Evolutionary conservation across 2,329 filamentous ascomycete species (phyloP), one percentile per base, ranked within the genome.

Genomic region (Sclerotinia glacialis): DNA sequence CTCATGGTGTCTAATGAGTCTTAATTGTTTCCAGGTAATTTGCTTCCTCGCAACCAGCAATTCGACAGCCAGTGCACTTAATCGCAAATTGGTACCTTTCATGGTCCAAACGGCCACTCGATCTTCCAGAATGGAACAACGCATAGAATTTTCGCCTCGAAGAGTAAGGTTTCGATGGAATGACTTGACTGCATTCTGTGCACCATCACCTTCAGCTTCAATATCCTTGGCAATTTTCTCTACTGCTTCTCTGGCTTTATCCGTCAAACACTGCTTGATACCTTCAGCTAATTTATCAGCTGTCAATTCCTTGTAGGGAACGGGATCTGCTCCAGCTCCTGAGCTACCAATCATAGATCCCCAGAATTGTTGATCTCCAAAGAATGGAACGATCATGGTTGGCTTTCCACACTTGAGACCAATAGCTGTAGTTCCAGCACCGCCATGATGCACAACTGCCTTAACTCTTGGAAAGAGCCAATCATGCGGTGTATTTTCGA

Each of bases 331-430:
- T 0, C 90, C 90, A 0, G 88, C 89, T 34, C 84, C 83, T 1
- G 86, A 82, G 44, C 82, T 84, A 5, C 81, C 82, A 0, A 92
- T 82, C 85, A 90, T 90, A 23, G 82, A 80, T 2, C 89, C 90
- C 90, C 90, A 93, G 74, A 93, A 93, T 59, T 88, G 84, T 63
- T 93, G 90, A 73, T 93, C 90, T 3, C 90, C 90, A 70, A 93
- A 93, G 78, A 93, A 93, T 0, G 90, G 90, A 2, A 93, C 87
- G 34, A 92, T 84, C 85, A 92, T 89, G 6, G 88, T 91, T 0
- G 90, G 90, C 72, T 84, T 85, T 4, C 84, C 90, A 69, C 84
- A 89, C 75, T 89, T 90, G 42, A 93, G 80, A 1, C 89, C 89
- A 56, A 89, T 89, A 1, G 90, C 90, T 0, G 89, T 91, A 0